Conservation (phyloP, 169 alveolate species). For the Cyclospora cayetanensis region DNA sequence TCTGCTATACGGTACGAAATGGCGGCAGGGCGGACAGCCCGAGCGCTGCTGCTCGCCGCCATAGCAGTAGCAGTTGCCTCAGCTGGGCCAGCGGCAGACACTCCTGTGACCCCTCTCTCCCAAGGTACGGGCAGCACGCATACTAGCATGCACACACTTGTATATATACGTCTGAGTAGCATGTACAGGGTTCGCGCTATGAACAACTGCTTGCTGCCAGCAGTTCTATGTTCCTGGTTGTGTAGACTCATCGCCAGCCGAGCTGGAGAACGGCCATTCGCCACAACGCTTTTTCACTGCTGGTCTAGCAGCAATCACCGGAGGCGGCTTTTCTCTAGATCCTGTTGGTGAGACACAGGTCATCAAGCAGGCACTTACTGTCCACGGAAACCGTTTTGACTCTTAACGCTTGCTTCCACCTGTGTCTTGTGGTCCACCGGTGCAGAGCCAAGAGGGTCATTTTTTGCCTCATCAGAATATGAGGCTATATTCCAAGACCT, state of each 20-base stretch:
- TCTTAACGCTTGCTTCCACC: neutral
- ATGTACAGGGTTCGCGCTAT: neutral
- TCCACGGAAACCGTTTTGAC: too few species aligned
- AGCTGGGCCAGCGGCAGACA: neutral
- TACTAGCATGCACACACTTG: neutral
- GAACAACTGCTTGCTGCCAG: neutral
- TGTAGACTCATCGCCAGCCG: neutral
- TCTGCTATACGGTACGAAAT: neutral
- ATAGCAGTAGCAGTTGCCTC: conserved; percentile 5
- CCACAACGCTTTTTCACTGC: conserved; percentile 33
- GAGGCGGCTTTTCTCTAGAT: conserved; percentile 7
- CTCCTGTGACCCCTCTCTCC: conserved; percentile 53
- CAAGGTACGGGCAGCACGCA: neutral
- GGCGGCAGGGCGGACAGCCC: conserved; percentile 56
- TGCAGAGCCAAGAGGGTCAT: neutral
- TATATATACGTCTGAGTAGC: neutral
- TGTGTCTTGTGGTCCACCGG: neutral
- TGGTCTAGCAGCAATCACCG: neutral
- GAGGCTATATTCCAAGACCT: neutral
- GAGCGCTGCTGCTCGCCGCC: conserved; percentile 60
- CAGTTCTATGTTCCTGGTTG: neutral
- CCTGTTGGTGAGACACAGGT: conserved; percentile 1
- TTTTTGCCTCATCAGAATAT: neutral
- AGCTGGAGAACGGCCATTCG: neutral
- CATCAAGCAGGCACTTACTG: too few species aligned